Percentiles rank a stretch among this genome's conserved stretches.
These are phyloP conservation scores for Microcyclospora pomicola DNA, from an alignment of 2,329 filamentous ascomycete genomes.

Conservation along the genomic window DNA sequence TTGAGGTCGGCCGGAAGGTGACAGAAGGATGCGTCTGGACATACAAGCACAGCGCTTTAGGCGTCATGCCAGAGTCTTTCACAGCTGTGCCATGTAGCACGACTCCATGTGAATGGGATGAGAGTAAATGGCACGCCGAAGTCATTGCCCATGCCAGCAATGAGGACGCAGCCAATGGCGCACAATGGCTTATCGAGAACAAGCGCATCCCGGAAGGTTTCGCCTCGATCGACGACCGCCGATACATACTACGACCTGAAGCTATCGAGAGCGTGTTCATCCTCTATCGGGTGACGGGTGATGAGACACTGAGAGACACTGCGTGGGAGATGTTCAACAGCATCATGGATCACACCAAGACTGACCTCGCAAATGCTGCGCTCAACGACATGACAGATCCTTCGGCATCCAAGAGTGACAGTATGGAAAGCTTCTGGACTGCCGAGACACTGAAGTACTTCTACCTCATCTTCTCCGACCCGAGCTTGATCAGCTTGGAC, in stretches of 20 bases:
- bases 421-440: slow-evolving; percentile 38
- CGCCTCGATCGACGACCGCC: slow-evolving; percentile 28
- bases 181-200: slow-evolving; percentile 24
- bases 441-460: slow-evolving; percentile 46
- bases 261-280: slow-evolving; percentile 50
- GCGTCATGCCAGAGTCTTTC: slow-evolving; percentile 49
- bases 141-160: slow-evolving; percentile 14
- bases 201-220: slow-evolving; percentile 31
- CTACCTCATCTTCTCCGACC: slow-evolving; percentile 63
- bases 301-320: slow-evolving; percentile 31
- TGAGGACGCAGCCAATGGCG: slow-evolving; percentile 11
- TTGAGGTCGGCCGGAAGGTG: slow-evolving; percentile 42
- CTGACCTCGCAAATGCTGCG: slow-evolving; percentile 33
- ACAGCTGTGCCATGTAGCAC: slow-evolving; percentile 36
- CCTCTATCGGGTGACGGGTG: slow-evolving; percentile 45
- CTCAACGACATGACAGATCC: slow-evolving; percentile 28
- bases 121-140: slow-evolving; percentile 35
- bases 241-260: slow-evolving; percentile 40
- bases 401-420: slow-evolving; percentile 21
- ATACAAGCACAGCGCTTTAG: slow-evolving; percentile 41
- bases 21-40: slow-evolving; percentile 51
- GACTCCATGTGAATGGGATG: slow-evolving; percentile 38
- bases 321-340: slow-evolving; percentile 38
- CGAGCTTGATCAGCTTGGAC: slow-evolving; percentile 50
- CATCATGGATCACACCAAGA: slow-evolving; percentile 30